Evolutionary conservation across 2,329 filamentous ascomycete species (phyloP), one percentile per base, ranked within the genome.

Genomic region (Clarireedia hainanense): DNA sequence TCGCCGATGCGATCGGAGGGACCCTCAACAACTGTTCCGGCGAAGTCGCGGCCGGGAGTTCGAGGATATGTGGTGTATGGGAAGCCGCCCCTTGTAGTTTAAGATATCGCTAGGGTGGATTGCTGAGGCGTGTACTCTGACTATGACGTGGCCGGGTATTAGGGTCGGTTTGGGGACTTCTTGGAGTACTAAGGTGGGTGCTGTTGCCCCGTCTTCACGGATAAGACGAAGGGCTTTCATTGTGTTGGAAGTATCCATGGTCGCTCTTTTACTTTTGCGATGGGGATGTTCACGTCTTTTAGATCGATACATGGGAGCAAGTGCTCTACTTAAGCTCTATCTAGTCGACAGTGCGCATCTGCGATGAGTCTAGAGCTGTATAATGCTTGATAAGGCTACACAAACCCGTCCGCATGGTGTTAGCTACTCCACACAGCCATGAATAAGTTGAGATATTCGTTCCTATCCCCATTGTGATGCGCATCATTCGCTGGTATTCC

Each of bases 71-170:
- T 63, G 4, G 63, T 63, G 39, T 51, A 56, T 5, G 60, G 55
- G 46, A 67, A 66, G 7, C 23, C 45, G 2, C 63, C 65, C n/a
- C 40, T 56, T 55, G 14, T 42, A 48, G 50, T 67, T 67, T 6
- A 66, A 15, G 14, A 65, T 50, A 40, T 67, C 65, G 49, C 58
- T 61, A 15, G 65, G 65, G 48, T 67, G 63, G 46, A 67, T 64
- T 9, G 59, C 58, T 5, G 64, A 63, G 36, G 64, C 63, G 34
- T 61, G 58, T 47, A 67, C 47, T 47, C 59, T 54, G n/a, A 67
- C 46, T 4, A 65, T 47, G 27, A 67, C 34, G 14, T 63, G 46
- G 15, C 58, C 56, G 39, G 56, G 50, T 20, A 27, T 48, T 2
- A 58, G 59, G 2, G 39, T 55, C 42, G 63, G 65, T 39, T 57